Conservation (phyloP, 345 rosid species). For the Erucastrum elatum region DNA sequence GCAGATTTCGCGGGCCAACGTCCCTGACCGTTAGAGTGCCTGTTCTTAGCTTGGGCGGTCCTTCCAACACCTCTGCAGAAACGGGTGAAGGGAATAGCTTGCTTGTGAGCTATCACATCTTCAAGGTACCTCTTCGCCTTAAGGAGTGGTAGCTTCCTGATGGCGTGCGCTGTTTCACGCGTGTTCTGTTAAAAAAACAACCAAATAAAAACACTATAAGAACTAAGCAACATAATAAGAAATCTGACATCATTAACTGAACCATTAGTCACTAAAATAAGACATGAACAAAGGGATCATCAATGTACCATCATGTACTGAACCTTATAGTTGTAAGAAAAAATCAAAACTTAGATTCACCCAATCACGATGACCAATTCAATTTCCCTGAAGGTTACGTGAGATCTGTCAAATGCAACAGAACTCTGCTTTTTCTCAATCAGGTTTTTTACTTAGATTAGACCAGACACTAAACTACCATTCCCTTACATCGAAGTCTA, state of each 20-base stretch:
- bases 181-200: slow-evolving; percentile 57
- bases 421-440: slow-evolving; percentile 61
- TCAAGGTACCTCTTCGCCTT: slow-evolving; percentile 97
- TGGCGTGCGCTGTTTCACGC: slow-evolving; percentile 82
- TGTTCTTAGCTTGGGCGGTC: slow-evolving; percentile 97
- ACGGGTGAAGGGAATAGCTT: slow-evolving; percentile 94
- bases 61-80: slow-evolving; percentile 94
- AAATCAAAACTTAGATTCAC: slow-evolving; percentile 53
- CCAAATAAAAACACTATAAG: neutral
- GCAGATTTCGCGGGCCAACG: slow-evolving; percentile 97
- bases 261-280: slow-evolving; percentile 43
- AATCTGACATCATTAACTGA: slow-evolving; percentile 55
- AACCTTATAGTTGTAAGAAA: slow-evolving; percentile 47
- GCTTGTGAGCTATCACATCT: slow-evolving; percentile 96
- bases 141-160: slow-evolving; percentile 75
- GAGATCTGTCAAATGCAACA: slow-evolving; percentile 56
- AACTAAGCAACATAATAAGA: neutral
- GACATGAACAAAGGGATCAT: neutral
- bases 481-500: neutral
- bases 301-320: slow-evolving; percentile 59
- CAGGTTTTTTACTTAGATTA: slow-evolving; percentile 37
- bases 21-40: slow-evolving; percentile 96
- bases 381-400: slow-evolving; percentile 57
- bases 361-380: slow-evolving; percentile 54
- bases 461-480: neutral